These are phyloP conservation scores for Phytophthora pluvialis DNA, from an alignment of 352 stramenopile species.

Conservation along the genomic window DNA sequence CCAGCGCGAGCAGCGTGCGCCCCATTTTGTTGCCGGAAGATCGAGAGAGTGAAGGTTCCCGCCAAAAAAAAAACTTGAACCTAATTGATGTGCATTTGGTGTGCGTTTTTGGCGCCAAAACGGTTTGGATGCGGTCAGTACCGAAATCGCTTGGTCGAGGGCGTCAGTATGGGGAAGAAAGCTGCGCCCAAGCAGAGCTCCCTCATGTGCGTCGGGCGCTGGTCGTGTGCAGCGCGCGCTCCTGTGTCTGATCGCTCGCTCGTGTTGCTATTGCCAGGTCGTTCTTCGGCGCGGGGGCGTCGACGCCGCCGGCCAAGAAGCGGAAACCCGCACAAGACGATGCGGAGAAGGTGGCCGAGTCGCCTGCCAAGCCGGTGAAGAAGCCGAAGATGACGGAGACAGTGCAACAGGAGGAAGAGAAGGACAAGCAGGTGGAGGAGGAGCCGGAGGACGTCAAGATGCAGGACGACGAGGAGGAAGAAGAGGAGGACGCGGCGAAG, in stretches of 20 bases:
- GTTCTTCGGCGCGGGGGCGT: slow-evolving; percentile 57
- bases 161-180: slow-evolving; percentile 41
- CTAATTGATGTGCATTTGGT: slow-evolving; percentile 4
- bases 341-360: not conserved
- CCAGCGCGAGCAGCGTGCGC: slow-evolving; percentile 56
- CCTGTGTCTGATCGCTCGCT: not conserved
- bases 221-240: not conserved
- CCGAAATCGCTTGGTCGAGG: not conserved
- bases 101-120: slow-evolving; percentile 5
- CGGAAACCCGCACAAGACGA: slow-evolving; percentile 32
- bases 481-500: slow-evolving; percentile 29
- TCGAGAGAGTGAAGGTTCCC: slow-evolving; percentile 22
- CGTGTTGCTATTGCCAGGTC: slow-evolving; percentile 31
- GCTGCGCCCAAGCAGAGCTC: slow-evolving; percentile 55
- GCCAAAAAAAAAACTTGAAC: slow-evolving; percentile 19
- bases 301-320: slow-evolving; percentile 35
- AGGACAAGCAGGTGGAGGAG: slow-evolving; percentile 27
- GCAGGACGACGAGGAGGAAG: slow-evolving; percentile 34
- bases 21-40: slow-evolving; percentile 38
- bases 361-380: slow-evolving; percentile 20
- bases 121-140: slow-evolving; percentile 10
- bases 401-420: slow-evolving; percentile 1
- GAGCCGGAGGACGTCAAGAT: slow-evolving; percentile 36
- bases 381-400: slow-evolving; percentile 14
- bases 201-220: slow-evolving; percentile 54